phyloP scores from a whole-genome alignment of 2,329 filamentous ascomycete species.

The Coniochaeta pulveracea region DNA sequence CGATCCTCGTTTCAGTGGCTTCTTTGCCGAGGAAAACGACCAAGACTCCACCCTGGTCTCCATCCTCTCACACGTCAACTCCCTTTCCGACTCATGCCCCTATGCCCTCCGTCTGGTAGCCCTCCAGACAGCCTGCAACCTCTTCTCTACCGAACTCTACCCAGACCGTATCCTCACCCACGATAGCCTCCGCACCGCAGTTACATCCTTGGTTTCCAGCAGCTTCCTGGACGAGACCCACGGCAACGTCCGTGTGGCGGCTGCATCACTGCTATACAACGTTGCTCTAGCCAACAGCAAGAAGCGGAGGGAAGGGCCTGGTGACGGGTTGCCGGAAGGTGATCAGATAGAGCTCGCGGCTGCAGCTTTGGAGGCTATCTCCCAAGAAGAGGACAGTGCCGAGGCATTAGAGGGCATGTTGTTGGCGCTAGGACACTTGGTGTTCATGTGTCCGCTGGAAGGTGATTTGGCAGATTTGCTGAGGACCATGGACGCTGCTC shows the following conservation, averaged over 20 bases:
- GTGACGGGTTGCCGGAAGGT: slow-evolving; percentile 50
- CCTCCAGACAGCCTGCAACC: slow-evolving; percentile 72
- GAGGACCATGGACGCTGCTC: slow-evolving; percentile 62
- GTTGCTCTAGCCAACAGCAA: slow-evolving; percentile 61
- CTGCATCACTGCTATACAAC: slow-evolving; percentile 77
- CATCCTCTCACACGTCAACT: slow-evolving; percentile 49
- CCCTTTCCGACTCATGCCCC: slow-evolving; percentile 43
- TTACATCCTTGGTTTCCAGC: slow-evolving; percentile 61
- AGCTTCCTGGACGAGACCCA: slow-evolving; percentile 71
- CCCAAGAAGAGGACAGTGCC: slow-evolving; percentile 43
- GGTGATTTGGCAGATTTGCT: slow-evolving; percentile 76
- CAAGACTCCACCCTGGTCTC: slow-evolving; percentile 48
- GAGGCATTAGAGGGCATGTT: slow-evolving; percentile 72
- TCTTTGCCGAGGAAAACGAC: slow-evolving; percentile 64
- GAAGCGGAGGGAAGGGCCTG: slow-evolving; percentile 43
- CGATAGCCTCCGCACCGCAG: slow-evolving; percentile 36
- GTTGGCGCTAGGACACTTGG: slow-evolving; percentile 63
- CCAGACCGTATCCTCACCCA: slow-evolving; percentile 48
- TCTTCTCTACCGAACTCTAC: slow-evolving; percentile 68
- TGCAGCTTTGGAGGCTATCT: slow-evolving; percentile 63
- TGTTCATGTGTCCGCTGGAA: slow-evolving; percentile 57
- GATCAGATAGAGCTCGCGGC: slow-evolving; percentile 76
- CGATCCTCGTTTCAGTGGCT: slow-evolving; percentile 70
- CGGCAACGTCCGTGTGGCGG: slow-evolving; percentile 65
- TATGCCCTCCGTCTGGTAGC: slow-evolving; percentile 79